Evolutionary conservation across 2,329 filamentous ascomycete genomes (phyloP).

Genomic region (Arthrobotrys megalospora): DNA sequence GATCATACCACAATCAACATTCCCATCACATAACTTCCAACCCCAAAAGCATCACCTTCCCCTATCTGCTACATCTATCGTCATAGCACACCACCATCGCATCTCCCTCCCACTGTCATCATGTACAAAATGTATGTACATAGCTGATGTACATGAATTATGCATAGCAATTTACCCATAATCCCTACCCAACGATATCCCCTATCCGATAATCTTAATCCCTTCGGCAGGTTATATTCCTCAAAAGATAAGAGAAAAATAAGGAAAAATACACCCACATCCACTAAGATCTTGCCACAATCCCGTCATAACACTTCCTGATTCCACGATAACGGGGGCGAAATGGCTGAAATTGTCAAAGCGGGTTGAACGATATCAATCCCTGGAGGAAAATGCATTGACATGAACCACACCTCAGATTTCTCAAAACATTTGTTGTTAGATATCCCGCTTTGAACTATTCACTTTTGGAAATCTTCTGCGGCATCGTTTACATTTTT

Average conservation of each 20-base stretch:
- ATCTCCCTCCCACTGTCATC: neutral
- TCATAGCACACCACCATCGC: conserved; percentile 40
- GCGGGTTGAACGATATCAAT: neutral
- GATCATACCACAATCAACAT: conserved; percentile 47
- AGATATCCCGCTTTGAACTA: conserved; percentile 17
- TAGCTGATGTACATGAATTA: neutral
- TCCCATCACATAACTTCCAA: conserved; percentile 13
- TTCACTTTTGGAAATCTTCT: conserved; percentile 20
- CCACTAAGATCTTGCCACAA: conserved; percentile 24
- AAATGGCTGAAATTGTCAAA: conserved; percentile 8
- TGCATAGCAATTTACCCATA: conserved; percentile 26
- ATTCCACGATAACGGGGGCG: conserved; percentile 29
- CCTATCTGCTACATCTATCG: conserved; percentile 47
- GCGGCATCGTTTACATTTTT: conserved; percentile 1
- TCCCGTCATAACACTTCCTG: conserved; percentile 28
- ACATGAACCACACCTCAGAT: conserved; percentile 24
- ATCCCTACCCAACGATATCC: conserved; percentile 8
- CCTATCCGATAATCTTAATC: conserved; percentile 29
- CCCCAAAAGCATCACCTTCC: conserved; percentile 23
- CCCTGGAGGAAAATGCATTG: conserved; percentile 10
- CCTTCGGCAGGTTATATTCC: conserved; percentile 19
- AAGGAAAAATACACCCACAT: neutral
- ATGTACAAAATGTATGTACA: conserved; percentile 11
- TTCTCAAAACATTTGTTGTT: conserved; percentile 21
- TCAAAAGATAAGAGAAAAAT: conserved; percentile 18